A percentile compares a stretch with the other conserved stretches of the same genome.
These are phyloP conservation scores for Collybia sp. DNA, from an alignment of 768 basidiomycete species.

Conservation along the genomic window DNA sequence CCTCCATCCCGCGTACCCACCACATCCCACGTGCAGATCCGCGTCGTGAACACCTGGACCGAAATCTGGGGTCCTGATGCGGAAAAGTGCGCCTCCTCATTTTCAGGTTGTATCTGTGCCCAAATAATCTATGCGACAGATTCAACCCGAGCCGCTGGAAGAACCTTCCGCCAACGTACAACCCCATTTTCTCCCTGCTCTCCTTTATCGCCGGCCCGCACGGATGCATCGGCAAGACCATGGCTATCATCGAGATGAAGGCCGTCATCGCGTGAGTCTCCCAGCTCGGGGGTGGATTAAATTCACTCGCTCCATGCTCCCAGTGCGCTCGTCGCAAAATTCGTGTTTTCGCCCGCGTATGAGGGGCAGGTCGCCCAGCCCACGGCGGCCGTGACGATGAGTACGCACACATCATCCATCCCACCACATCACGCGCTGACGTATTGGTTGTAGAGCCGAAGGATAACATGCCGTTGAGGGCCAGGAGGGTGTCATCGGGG, in stretches of 20 bases:
- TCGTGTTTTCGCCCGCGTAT: conserved; percentile 36
- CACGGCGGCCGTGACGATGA: conserved; percentile 40
- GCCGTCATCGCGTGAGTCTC: conserved; percentile 33
- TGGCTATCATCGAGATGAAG: conserved; percentile 46
- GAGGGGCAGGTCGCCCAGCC: conserved; percentile 31
- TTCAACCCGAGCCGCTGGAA: conserved; percentile 41
- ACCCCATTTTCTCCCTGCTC: conserved; percentile 29
- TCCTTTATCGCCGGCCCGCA: conserved; percentile 43
- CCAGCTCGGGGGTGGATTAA: background rate
- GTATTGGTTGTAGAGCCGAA: background rate
- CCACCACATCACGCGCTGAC: too few species aligned
- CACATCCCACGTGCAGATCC: conserved; percentile 23
- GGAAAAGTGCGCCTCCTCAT: conserved; percentile 25
- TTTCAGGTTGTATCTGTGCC: conserved; percentile 1
- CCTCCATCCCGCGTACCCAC: too few species aligned
- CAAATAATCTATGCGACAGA: conserved; percentile 14
- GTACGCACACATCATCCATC: conserved; percentile 18
- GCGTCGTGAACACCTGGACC: conserved; percentile 39
- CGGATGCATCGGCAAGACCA: conserved; percentile 42
- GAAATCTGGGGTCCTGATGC: conserved; percentile 42
- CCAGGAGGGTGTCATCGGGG: too few species aligned
- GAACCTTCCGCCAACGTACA: conserved; percentile 28
- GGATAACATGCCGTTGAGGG: background rate
- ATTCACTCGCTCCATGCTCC: background rate
- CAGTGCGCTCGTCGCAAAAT: conserved; percentile 34